Percentiles rank a stretch among this genome's conserved stretches.
Evolutionary conservation across 164 flowering plant species (phyloP).

Genomic region (Warburgia ugandensis): DNA sequence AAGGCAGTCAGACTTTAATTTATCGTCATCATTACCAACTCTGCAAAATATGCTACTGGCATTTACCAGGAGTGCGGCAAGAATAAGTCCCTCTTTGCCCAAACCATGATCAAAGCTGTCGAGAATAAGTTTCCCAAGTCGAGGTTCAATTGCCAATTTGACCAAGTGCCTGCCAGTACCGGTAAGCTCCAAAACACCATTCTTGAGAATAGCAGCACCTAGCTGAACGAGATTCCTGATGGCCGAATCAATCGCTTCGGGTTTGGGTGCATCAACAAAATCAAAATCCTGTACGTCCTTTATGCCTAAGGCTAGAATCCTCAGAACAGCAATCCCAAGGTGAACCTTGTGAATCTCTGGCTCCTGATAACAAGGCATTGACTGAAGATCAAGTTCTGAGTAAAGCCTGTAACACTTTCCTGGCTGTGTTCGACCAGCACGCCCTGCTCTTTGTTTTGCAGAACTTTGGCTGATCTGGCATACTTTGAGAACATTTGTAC

Average conservation of each 20-base stretch:
- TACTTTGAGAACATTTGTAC: conserved; percentile 82
- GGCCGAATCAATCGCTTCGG: conserved; percentile 73
- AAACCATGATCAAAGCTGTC: conserved; percentile 34
- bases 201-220: conserved; percentile 47
- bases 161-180: conserved; percentile 52
- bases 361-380: conserved; percentile 57
- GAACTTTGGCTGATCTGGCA: conserved; percentile 76
- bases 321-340: conserved; percentile 85
- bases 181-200: conserved; percentile 43
- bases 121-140: conserved; percentile 75
- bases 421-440: conserved; percentile 96
- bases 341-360: conserved; percentile 92
- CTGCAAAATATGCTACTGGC: conserved; percentile 90
- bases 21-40: conserved; percentile 67
- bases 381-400: conserved; percentile 44
- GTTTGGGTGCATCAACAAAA: conserved; percentile 83
- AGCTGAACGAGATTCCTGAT: conserved; percentile 68
- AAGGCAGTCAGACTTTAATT: conserved; percentile 62
- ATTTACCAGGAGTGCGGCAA: conserved; percentile 94
- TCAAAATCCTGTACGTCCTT: conserved; percentile 57
- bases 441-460: conserved; percentile 90
- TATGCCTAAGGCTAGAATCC: conserved; percentile 72
- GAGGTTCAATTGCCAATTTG: conserved; percentile 85
- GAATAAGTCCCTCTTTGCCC: conserved; percentile 76
- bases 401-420: conserved; percentile 87